A percentile compares a stretch with the other conserved stretches of the same genome.
phyloP scores from a whole-genome alignment of 2,329 filamentous ascomycete species.

The Epichloe scottii region DNA sequence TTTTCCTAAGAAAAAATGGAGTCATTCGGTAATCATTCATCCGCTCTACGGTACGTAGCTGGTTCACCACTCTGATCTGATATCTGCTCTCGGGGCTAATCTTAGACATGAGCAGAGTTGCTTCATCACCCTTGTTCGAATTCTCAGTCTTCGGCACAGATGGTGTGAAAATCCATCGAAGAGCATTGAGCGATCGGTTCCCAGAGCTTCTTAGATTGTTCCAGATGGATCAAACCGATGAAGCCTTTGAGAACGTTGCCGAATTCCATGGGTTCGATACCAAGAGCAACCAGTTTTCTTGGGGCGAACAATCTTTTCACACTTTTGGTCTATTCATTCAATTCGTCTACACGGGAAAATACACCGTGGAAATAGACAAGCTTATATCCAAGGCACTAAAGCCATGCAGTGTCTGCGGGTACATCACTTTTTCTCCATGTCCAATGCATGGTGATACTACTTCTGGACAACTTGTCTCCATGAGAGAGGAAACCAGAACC shows the following conservation, averaged over 20 bases:
- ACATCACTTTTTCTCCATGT: too few species aligned
- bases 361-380: not conserved
- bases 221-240: not conserved
- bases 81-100: too few species aligned
- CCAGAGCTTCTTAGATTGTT: not conserved
- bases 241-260: not conserved
- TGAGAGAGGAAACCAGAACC: too few species aligned
- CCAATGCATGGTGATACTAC: too few species aligned
- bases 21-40: accelerated
- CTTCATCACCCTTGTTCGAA: not conserved
- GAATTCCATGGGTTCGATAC: not conserved
- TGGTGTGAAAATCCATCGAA: not conserved
- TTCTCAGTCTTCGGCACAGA: not conserved
- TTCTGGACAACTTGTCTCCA: too few species aligned
- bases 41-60: too few species aligned
- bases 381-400: too few species aligned
- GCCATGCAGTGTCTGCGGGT: too few species aligned
- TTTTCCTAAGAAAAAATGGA: too few species aligned
- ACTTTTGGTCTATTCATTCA: not conserved
- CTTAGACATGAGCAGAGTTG: too few species aligned
- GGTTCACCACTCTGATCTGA: too few species aligned
- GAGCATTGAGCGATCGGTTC: not conserved
- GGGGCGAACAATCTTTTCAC: not conserved
- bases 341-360: not conserved
- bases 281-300: not conserved